Percentiles rank a stretch among this genome's conserved stretches.
Evolutionary conservation across 2,329 filamentous ascomycete species (phyloP).

Genomic region (Ophiostoma montium): DNA sequence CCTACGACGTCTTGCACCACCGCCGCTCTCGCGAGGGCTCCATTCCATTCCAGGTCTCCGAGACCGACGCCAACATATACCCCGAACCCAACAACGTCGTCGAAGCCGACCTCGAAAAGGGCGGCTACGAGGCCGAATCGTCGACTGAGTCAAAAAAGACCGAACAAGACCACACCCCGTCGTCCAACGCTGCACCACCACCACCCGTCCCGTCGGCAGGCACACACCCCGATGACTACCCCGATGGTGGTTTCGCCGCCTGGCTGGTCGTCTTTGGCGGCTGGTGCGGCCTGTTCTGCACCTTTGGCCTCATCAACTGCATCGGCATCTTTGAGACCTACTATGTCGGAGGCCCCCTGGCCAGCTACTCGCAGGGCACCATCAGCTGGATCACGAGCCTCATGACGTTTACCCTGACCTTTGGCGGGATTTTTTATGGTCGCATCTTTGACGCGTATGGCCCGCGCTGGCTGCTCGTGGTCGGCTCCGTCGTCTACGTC

Average conservation of each 20-base stretch:
- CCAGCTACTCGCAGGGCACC: conserved; percentile 31
- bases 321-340: conserved; percentile 43
- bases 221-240: conserved; percentile 30
- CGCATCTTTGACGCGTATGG: conserved; percentile 42
- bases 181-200: neutral
- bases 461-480: conserved; percentile 36
- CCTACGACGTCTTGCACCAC: conserved; percentile 2
- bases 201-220: conserved; percentile 12
- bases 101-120: conserved; percentile 23
- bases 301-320: conserved; percentile 26
- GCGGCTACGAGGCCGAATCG: conserved; percentile 6
- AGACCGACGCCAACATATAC: conserved; percentile 23
- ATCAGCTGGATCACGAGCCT: conserved; percentile 44
- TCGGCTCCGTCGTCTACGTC: conserved; percentile 42
- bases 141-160: neutral
- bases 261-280: conserved; percentile 33
- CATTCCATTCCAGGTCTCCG: conserved; percentile 20
- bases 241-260: conserved; percentile 36
- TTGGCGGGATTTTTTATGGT: conserved; percentile 33
- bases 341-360: conserved; percentile 34
- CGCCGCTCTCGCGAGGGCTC: conserved; percentile 31
- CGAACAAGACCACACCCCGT: no score
- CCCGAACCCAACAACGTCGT: conserved; percentile 19
- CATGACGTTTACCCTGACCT: conserved; percentile 30
- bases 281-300: conserved; percentile 23